Evolutionary conservation across 2,329 filamentous ascomycete species (phyloP).

Genomic region (Albophoma yamanashiensis): DNA sequence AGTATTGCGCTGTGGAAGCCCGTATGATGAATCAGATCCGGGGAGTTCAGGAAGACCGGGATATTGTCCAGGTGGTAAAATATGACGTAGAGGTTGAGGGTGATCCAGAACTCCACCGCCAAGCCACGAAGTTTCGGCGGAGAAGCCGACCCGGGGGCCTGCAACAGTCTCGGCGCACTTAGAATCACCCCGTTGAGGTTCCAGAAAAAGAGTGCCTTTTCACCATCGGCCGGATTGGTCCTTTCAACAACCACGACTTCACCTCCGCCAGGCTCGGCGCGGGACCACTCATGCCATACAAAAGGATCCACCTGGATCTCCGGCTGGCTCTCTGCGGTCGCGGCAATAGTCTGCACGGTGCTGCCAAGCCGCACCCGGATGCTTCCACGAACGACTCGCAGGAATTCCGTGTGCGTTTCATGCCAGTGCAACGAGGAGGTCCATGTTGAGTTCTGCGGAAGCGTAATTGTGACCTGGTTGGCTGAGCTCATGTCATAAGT

Average conservation of each 20-base stretch:
- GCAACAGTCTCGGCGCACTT: neutral
- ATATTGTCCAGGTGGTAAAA: neutral
- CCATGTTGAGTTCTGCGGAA: neutral
- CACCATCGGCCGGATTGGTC: neutral
- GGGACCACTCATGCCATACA: neutral
- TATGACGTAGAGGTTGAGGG: neutral
- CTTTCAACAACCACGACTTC: neutral
- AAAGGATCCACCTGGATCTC: neutral
- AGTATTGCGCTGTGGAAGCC: neutral
- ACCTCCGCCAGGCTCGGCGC: neutral
- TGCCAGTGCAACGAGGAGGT: neutral
- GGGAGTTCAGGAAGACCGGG: neutral
- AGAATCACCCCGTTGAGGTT: neutral
- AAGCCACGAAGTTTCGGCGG: neutral
- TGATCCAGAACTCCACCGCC: neutral
- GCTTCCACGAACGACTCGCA: neutral
- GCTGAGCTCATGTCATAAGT: neutral
- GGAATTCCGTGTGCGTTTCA: neutral
- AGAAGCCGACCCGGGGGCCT: neutral
- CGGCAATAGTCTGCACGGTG: neutral
- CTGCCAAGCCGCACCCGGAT: neutral
- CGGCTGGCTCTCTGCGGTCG: neutral
- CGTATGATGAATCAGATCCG: neutral
- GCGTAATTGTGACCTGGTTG: neutral
- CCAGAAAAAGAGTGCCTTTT: neutral